Base-by-base conservation (phyloP, 2,329 filamentous ascomycete genomes). In the Bipolaris cookei region DNA sequence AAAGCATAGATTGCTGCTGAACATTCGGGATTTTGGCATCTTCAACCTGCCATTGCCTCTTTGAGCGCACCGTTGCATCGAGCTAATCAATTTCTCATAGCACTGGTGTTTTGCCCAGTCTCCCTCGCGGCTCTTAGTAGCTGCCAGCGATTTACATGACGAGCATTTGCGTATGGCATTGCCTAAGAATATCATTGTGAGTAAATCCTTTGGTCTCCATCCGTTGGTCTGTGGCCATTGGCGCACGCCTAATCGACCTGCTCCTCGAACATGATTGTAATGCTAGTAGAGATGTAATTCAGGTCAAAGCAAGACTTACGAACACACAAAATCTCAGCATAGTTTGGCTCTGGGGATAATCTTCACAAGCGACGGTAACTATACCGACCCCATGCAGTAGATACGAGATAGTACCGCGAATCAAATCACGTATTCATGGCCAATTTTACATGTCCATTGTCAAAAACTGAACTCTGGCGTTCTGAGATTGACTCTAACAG, bases 1-100 rank as follows among this genome's bases (percentile, higher is more conserved):
- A 70, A 70, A 58, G 67, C 67, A 28, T 70, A 66, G 53, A n/a
- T 32, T 28, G 30, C 5, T 20, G 20, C 13, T 18, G 30, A 16
- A 14, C 11, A 18, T 42, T 5, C 30, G 16, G 4, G 25, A 35
- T 44, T 23, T 23, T 43, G n/a, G 21, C 30, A 25, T 43, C 11
- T 44, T 35, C 45, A 51, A 51, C 30, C 20, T 44, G 39, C 39
- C 30, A 25, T 44, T 16, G 28, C 20, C n/a, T 18, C 11, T 28
- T 38, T 30, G 20, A 30, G 34, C n/a, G 3, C 30, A 20, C 14
- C 13, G 2, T 18, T 38, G 23, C 38, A 13, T 14, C 8, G n/a
- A 38, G 21, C 21, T 28, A 28, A 23, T 8, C 21, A 28, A 38
- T 5, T n/a, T 38, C 23, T 11, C n/a, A n/a, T 10, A 16, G 21